Conservation (phyloP, 208 protist genomes). For the Leishmania gerbilli region DNA sequence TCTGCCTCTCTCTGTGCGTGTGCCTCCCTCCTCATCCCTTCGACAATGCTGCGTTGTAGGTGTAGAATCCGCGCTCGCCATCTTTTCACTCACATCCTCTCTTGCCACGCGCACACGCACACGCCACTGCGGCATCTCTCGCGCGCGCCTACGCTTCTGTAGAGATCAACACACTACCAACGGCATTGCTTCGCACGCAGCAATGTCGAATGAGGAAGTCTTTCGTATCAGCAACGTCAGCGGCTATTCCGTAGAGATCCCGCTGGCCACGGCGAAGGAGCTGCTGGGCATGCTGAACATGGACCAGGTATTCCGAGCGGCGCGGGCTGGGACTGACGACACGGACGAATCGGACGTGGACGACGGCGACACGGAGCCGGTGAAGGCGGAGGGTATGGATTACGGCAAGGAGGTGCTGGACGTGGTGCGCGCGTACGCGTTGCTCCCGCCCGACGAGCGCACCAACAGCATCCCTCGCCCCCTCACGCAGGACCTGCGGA, state of each 20-base stretch:
- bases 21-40: not conserved
- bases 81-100: not conserved
- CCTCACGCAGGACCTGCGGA: constrained; percentile 32
- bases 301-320: constrained; percentile 32
- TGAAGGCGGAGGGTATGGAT: constrained; percentile 47
- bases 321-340: constrained; percentile 24
- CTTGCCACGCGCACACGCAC: not conserved
- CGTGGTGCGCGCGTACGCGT: constrained; percentile 36
- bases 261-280: constrained; percentile 31
- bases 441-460: constrained; percentile 25
- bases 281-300: constrained; percentile 35
- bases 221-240: constrained; percentile 32
- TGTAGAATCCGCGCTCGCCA: not conserved
- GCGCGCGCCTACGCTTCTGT: not conserved
- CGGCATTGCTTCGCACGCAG: not conserved
- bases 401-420: constrained; percentile 40
- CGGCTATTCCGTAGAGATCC: constrained; percentile 33
- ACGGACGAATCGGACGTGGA: constrained; percentile 22
- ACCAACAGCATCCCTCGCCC: constrained; percentile 50
- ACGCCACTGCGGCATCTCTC: not conserved
- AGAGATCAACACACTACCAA: not conserved
- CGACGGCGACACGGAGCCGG: constrained; percentile 25
- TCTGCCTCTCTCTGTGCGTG: not conserved
- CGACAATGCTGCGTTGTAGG: not conserved
- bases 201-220: constrained; percentile 23